Conservation (phyloP, 768 basidiomycete species). For the Collybiopsis luxurians region DNA sequence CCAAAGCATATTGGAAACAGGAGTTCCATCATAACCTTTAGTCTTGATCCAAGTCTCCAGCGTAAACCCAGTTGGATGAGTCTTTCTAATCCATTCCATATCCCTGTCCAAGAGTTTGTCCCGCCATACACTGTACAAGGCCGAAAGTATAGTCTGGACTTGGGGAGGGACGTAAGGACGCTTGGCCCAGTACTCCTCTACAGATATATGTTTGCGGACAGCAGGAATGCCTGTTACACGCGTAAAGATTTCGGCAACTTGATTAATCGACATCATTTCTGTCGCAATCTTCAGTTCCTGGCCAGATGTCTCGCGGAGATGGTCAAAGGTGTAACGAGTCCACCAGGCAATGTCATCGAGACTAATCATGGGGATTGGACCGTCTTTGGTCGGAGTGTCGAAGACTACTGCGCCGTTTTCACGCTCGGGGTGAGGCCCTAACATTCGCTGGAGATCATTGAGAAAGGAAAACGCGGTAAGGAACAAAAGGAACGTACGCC, state of each 20-base stretch:
- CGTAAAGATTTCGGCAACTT: slow-evolving; percentile 34
- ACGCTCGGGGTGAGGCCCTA: slow-evolving; percentile 32
- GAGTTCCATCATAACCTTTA: slow-evolving; percentile 25
- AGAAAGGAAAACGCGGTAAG: neutral
- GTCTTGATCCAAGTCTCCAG: slow-evolving; percentile 41
- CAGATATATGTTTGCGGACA: slow-evolving; percentile 25
- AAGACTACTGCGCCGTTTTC: slow-evolving; percentile 39
- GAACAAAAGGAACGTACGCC: slow-evolving; percentile 25
- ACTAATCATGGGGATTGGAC: slow-evolving; percentile 36
- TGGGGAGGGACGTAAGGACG: slow-evolving; percentile 28
- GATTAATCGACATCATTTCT: slow-evolving; percentile 34
- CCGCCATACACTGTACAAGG: slow-evolving; percentile 40
- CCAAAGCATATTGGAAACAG: neutral
- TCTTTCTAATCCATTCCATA: slow-evolving; percentile 39
- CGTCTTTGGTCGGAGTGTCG: slow-evolving; percentile 31
- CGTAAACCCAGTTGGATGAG: slow-evolving; percentile 33
- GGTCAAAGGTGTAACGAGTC: slow-evolving; percentile 36
- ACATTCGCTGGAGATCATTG: slow-evolving; percentile 19
- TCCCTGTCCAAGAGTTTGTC: slow-evolving; percentile 43
- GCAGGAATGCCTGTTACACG: slow-evolving; percentile 35
- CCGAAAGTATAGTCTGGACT: slow-evolving; percentile 37
- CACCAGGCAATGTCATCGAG: slow-evolving; percentile 39
- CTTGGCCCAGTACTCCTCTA: slow-evolving; percentile 33
- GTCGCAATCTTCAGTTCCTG: slow-evolving; percentile 35
- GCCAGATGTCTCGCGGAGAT: slow-evolving; percentile 31